A percentile compares a stretch with the other conserved stretches of the same genome.
These are phyloP conservation scores for Cladophialophora yegresii DNA, from an alignment of 2,329 filamentous ascomycete genomes.

Conservation along the genomic window DNA sequence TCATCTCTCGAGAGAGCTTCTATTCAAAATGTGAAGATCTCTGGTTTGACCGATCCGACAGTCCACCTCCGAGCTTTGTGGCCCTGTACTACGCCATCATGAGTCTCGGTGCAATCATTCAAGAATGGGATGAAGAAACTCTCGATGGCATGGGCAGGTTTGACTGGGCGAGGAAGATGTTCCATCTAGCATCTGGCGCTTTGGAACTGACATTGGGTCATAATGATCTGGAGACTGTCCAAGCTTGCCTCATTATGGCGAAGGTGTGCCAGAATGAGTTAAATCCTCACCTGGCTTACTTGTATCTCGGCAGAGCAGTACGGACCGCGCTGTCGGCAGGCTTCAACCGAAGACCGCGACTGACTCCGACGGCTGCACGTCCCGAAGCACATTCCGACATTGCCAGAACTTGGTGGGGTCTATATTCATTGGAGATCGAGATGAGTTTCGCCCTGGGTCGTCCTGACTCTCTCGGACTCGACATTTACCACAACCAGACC, in stretches of 20 bases:
- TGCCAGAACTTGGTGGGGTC: conserved; percentile 52
- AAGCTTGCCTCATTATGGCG: conserved; percentile 53
- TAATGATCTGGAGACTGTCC: conserved; percentile 50
- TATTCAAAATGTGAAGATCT: conserved; percentile 47
- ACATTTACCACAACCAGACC: conserved; percentile 52
- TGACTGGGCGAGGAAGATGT: conserved; percentile 52
- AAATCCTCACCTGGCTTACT: conserved; percentile 52
- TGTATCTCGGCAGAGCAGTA: conserved; percentile 53
- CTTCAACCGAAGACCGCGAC: conserved; percentile 44
- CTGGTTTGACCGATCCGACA: conserved; percentile 44
- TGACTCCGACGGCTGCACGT: conserved; percentile 39
- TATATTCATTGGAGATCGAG: conserved; percentile 53
- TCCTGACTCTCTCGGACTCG: conserved; percentile 53
- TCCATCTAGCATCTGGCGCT: conserved; percentile 32
- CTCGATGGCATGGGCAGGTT: conserved; percentile 50
- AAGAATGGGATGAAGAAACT: conserved; percentile 34
- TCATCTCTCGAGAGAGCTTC: conserved; percentile 51
- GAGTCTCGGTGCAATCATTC: conserved; percentile 46
- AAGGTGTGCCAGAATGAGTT: conserved; percentile 55
- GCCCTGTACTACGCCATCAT: conserved; percentile 52
- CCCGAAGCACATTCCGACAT: conserved; percentile 46
- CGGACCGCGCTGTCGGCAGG: conserved; percentile 54
- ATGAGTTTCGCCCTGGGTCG: conserved; percentile 53
- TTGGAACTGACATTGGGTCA: not conserved
- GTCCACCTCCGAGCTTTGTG: conserved; percentile 47